Conservation (phyloP, 495 filamentous ascomycete species). For the Clohesyomyces aquaticus region DNA sequence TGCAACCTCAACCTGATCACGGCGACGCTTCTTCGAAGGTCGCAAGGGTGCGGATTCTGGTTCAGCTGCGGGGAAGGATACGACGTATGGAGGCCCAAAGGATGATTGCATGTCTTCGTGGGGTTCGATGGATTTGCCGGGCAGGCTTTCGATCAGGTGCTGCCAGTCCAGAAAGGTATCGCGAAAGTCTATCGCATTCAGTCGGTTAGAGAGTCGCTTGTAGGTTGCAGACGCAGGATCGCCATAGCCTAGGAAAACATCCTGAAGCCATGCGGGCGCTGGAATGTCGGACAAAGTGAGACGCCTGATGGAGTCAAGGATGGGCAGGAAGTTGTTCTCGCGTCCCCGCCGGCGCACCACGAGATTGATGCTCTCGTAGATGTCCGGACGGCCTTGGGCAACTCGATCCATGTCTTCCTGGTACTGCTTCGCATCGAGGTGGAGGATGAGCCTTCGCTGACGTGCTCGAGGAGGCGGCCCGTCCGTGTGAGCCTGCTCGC, state of each 20-base stretch:
- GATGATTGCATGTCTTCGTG: constrained; percentile 68
- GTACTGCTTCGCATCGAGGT: constrained; percentile 78
- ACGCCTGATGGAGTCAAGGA: constrained; percentile 86
- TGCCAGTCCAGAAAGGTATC: constrained; percentile 97
- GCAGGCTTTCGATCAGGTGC: constrained; percentile 85
- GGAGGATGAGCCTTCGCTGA: constrained; percentile 73
- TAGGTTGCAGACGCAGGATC: constrained; percentile 88
- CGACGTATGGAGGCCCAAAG: constrained; percentile 85
- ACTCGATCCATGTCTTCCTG: constrained; percentile 71
- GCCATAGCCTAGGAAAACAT: constrained; percentile 95
- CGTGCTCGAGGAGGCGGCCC: constrained; percentile 57
- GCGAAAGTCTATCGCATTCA: constrained; percentile 80
- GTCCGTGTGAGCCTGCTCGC: constrained; percentile 61
- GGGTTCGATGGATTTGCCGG: constrained; percentile 80
- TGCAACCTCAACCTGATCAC: constrained; percentile 68
- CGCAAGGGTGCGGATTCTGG: constrained; percentile 47
- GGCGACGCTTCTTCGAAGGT: constrained; percentile 77
- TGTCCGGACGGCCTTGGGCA: constrained; percentile 66
- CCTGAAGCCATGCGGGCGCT: constrained; percentile 89
- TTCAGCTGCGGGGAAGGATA: constrained; percentile 58
- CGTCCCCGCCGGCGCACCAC: constrained; percentile 80
- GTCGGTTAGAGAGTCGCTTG: constrained; percentile 75
- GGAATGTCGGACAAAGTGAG: constrained; percentile 84
- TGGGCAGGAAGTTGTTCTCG: constrained; percentile 97
- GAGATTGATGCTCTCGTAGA: constrained; percentile 87